Base-by-base conservation (phyloP, 1,284 basidiomycete genomes). In the Trametes versicolor region DNA sequence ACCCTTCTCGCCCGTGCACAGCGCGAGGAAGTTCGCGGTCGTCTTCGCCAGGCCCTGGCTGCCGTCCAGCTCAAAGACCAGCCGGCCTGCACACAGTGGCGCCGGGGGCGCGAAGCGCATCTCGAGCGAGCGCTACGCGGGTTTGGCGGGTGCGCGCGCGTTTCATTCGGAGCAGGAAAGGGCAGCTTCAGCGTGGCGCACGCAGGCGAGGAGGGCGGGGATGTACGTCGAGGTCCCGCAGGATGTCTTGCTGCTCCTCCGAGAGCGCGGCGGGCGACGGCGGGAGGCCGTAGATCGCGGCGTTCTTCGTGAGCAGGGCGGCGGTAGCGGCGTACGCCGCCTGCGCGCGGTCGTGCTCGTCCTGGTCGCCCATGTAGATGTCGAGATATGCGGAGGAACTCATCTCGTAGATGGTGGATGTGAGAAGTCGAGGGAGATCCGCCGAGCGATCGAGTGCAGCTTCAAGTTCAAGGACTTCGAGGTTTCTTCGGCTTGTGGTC, bases 1-100 rank as follows among this genome's bases (percentile, higher is more conserved):
- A 3, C 81, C 80, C 62, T 79, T 82, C 62, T 84, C 83, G 8
- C 83, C 82, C 0, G 80, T 83, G 50, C 84, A 82, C 21, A 85
- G 72, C 29, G 81, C 80, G n/a, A 78, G 62, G 68, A 86, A 85
- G 74, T 85, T 85, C 47, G 75, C 67, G 2, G 77, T 73, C 34
- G 83, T 84, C 74, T 83, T 85, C n/a, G 76, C 70, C 10, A 85
- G 71, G 17, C 76, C 79, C 9, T 78, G 70, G 0, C 79, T 75
- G 36, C 70, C 50, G 65, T 80, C 80, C 57, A 83, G 69, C 36
- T 76, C 78, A 63, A 84, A 81, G 43, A 79, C 73, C 32, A 85
- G 71, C 32, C 79, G 75, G 3, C 81, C 81, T 2, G 71, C 77
- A 7, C 73, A 70, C 39, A 83, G 73, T 13, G 80, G 74, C 23